These are phyloP conservation scores for sunflower (Helianthus annuus) DNA, from an alignment of 129 eudicot genomes.

Conservation along the genomic window HanXRQr2.0-SUNRISE NC_035443.2:58420849-58421348, in stretches of 20 bases:
- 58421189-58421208: conserved; percentile 59
- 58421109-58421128: conserved; percentile 20
- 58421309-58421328: conserved; percentile 38
- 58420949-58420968: conserved; percentile 45
- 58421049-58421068: conserved; percentile 48
- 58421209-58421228: conserved; percentile 44
- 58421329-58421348: conserved; percentile 30
- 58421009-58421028: conserved; percentile 53
- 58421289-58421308: conserved; percentile 94
- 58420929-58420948: conserved; percentile 31
- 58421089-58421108: conserved; percentile 77
- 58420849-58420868: not conserved
- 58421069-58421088: conserved; percentile 73
- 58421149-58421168: conserved; percentile 56
- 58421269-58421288: conserved; percentile 86
- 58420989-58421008: conserved; percentile 55
- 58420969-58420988: conserved; percentile 43
- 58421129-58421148: conserved; percentile 47
- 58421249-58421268: conserved; percentile 39
- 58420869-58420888: not conserved
- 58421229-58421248: conserved; percentile 21
- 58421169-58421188: conserved; percentile 53
- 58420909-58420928: conserved; percentile 16
- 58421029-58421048: conserved; percentile 62
- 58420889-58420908: not conserved